phyloP scores from a whole-genome alignment of 352 stramenopile genomes.

The Discostella stelligera region DNA sequence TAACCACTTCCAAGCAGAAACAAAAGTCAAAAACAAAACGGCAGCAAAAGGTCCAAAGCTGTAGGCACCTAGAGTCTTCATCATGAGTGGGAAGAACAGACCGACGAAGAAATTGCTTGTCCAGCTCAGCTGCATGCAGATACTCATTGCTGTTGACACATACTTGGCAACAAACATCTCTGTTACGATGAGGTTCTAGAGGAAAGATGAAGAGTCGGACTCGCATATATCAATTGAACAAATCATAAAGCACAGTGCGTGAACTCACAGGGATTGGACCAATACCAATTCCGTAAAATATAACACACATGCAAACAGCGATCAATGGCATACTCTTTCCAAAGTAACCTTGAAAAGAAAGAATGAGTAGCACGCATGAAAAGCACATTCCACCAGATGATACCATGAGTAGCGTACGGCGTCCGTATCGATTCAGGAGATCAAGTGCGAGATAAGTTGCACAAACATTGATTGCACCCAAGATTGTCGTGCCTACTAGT shows the following conservation, averaged over 20 bases:
- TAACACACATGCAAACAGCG: conserved; percentile 82
- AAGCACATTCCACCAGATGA: conserved; percentile 68
- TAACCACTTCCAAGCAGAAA: conserved; percentile 86
- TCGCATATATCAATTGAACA: neutral
- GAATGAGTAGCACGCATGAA: conserved; percentile 45
- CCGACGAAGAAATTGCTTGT: conserved; percentile 92
- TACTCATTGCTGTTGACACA: conserved; percentile 82
- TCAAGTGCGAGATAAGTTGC: conserved; percentile 83
- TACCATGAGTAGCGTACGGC: conserved; percentile 74
- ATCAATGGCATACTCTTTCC: conserved; percentile 74
- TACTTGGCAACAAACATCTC: conserved; percentile 95
- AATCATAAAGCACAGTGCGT: neutral
- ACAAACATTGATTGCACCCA: conserved; percentile 84
- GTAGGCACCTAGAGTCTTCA: conserved; percentile 86
- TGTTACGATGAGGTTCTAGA: conserved; percentile 90
- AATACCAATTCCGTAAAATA: conserved; percentile 88
- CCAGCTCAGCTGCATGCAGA: conserved; percentile 93
- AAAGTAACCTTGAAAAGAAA: conserved; percentile 60
- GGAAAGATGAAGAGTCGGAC: neutral
- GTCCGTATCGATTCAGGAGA: conserved; percentile 81
- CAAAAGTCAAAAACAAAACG: conserved; percentile 80
- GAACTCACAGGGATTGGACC: conserved; percentile 87
- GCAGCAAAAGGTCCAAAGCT: conserved; percentile 89
- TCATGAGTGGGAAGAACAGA: conserved; percentile 89
- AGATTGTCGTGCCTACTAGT: conserved; percentile 79